A percentile compares a stretch with the other conserved stretches of the same genome.
phyloP scores from a whole-genome alignment of 2,329 filamentous ascomycete genomes.

The Aspergillus fijiensis region DNA sequence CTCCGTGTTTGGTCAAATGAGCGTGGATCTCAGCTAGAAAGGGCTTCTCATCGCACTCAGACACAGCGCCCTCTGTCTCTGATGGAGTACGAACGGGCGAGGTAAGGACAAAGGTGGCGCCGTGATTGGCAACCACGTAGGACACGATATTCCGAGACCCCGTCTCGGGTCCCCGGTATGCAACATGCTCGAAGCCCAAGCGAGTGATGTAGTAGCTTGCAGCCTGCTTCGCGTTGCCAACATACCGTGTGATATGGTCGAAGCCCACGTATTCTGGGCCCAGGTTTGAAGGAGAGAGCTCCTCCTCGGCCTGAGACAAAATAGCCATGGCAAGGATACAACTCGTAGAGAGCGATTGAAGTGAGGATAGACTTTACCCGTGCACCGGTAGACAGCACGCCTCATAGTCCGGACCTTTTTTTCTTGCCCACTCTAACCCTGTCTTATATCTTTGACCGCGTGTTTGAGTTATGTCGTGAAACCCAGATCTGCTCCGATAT shows the following conservation, averaged over 20 bases:
- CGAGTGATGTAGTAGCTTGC: slow-evolving; percentile 80
- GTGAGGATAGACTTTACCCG: background rate
- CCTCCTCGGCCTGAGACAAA: background rate
- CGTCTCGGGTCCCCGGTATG: slow-evolving; percentile 82
- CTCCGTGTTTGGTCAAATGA: slow-evolving; percentile 79
- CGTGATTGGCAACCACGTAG: slow-evolving; percentile 75
- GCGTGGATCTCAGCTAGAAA: slow-evolving; percentile 71
- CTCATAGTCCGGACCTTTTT: background rate
- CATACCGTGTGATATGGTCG: slow-evolving; percentile 88
- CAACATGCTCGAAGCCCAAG: slow-evolving; percentile 76
- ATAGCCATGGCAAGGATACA: background rate
- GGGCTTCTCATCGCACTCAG: slow-evolving; percentile 57
- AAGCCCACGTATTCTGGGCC: slow-evolving; percentile 59
- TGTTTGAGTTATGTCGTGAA: background rate
- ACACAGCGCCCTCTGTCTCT: slow-evolving; percentile 51
- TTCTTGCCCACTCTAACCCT: background rate
- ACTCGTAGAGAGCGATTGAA: background rate
- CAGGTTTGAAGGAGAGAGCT: slow-evolving; percentile 23
- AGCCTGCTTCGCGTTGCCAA: slow-evolving; percentile 90
- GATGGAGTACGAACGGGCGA: slow-evolving; percentile 66
- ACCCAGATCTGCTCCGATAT: background rate
- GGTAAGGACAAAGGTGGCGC: slow-evolving; percentile 78
- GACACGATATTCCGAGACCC: slow-evolving; percentile 75
- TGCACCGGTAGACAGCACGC: background rate
- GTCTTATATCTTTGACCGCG: background rate